Conservation (phyloP, 768 basidiomycete genomes). For the Paxillus ammoniavirescens region DNA sequence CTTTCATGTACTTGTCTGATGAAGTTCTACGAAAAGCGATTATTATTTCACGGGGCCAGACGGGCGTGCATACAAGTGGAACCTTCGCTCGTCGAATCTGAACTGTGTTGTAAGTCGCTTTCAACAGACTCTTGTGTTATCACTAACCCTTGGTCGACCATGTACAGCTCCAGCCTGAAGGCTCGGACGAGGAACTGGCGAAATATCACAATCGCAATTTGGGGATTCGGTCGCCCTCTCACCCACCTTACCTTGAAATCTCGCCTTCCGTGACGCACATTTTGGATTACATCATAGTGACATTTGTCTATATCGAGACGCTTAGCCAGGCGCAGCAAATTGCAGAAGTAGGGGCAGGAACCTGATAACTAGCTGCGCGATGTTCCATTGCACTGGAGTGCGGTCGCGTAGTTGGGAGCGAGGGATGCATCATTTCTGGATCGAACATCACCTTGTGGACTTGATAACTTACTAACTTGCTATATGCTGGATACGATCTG, state of each 20-base stretch:
- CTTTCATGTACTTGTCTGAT: not conserved
- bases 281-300: constrained; percentile 7
- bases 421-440: too few relatives aligned
- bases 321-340: too few relatives aligned
- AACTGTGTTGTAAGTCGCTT: constrained; percentile 15
- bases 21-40: constrained; percentile 17
- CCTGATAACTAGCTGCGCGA: not conserved
- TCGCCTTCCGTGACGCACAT: not conserved
- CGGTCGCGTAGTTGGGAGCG: not conserved
- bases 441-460: too few relatives aligned
- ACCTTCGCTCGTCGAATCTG: constrained; percentile 11
- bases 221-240: not conserved
- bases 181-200: constrained; percentile 11
- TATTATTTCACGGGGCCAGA: constrained; percentile 23
- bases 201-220: constrained; percentile 9
- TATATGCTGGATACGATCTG: too few relatives aligned
- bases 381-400: not conserved
- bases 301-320: constrained; percentile 13
- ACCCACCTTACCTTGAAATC: constrained; percentile 13
- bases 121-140: not conserved
- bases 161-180: constrained; percentile 21
- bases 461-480: too few relatives aligned
- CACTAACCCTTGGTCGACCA: not conserved
- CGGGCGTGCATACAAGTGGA: too few relatives aligned
- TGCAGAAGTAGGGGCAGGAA: too few relatives aligned